Evolutionary conservation across 2,329 filamentous ascomycete species (phyloP), one percentile per base, ranked within the genome.

Genomic region (Ascochyta clinopodiicola): DNA sequence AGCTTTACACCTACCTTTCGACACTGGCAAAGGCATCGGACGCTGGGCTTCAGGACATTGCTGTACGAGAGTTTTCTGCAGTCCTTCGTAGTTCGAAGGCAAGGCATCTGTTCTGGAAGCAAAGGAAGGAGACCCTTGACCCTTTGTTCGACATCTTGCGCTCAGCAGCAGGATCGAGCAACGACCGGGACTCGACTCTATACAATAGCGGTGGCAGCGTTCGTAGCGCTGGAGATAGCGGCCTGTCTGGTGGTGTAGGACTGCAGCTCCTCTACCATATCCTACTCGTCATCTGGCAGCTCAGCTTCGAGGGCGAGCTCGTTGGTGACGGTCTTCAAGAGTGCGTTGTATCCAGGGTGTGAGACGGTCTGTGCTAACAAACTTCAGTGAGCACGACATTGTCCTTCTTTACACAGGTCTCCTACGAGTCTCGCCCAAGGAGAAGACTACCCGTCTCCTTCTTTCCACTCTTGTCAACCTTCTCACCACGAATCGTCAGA

Each of bases 231-330:
- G 54, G 54, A 36, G 66, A 68, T 24, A 88, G 92, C 57, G 80
- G 83, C 36, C 77, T 88, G 39, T 77, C 80, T 54, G 92, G 92
- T 44, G 92, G 92, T 8, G 91, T 99, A 56, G 92, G 92, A 2
- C 81, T 99, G 36, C 95, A 99, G 75, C 84, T 98, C 36, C 84
- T 99, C 36, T 99, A 99, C 75, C 92, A 97, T 70, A 90, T 97
- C 15, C 84, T 99, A 21, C 83, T 99, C 45, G 93, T 96, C 12
- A 80, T 99, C 55, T 99, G 95, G 95, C 93, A 98, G 80, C 82
- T 99, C 64, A 96, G 92, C 72, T 99, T 99, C 64, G 95, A 98
- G 74, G 86, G 82, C 27, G 76, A 80, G 54, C 75, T 86, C 12
- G 81, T 89, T 44, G 91, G 92, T 12, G 88, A 89, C 56, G 92